Evolutionary conservation across 768 basidiomycete genomes (phyloP).

Genomic region (Serendipita sp.): DNA sequence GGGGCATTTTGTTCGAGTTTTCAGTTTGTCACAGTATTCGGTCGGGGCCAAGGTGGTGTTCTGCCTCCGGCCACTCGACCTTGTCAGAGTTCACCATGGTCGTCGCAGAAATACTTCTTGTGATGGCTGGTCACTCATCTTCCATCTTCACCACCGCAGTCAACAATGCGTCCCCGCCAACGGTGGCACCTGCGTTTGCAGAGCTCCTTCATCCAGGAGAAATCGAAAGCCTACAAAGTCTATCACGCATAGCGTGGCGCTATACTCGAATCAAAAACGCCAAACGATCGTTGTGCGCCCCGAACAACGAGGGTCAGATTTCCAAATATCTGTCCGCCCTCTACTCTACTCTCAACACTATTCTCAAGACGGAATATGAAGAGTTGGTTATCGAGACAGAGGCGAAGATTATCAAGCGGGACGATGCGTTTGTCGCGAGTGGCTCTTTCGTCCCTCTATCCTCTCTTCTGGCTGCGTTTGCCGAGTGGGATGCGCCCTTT

Average conservation of each 20-base stretch:
- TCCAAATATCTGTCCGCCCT: slow-evolving; percentile 72
- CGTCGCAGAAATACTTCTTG: slow-evolving; percentile 61
- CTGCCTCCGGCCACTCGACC: neutral
- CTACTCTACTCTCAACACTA: slow-evolving; percentile 53
- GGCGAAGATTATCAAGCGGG: slow-evolving; percentile 57
- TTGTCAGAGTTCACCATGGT: neutral
- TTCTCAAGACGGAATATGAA: slow-evolving; percentile 70
- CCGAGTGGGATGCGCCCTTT: slow-evolving; percentile 79
- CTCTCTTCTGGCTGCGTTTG: slow-evolving; percentile 65
- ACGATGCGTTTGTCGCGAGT: slow-evolving; percentile 59
- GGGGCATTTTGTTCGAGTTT: neutral
- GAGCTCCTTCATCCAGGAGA: slow-evolving; percentile 82
- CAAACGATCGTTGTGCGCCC: slow-evolving; percentile 26
- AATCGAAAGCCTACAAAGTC: slow-evolving; percentile 63
- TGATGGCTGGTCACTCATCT: slow-evolving; percentile 77
- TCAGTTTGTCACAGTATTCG: neutral
- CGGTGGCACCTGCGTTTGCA: slow-evolving; percentile 43
- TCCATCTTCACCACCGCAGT: slow-evolving; percentile 53
- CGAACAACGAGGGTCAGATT: slow-evolving; percentile 29
- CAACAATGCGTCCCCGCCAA: slow-evolving; percentile 20
- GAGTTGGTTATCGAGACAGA: slow-evolving; percentile 66
- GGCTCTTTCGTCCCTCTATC: slow-evolving; percentile 78
- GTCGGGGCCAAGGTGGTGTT: neutral
- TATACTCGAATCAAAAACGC: slow-evolving; percentile 58
- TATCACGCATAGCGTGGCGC: slow-evolving; percentile 57